Percentiles rank a stretch among this genome's conserved stretches.
These are phyloP conservation scores for Coniochaeta pulveracea DNA, from an alignment of 2,329 filamentous ascomycete species.

Conservation along the genomic window DNA sequence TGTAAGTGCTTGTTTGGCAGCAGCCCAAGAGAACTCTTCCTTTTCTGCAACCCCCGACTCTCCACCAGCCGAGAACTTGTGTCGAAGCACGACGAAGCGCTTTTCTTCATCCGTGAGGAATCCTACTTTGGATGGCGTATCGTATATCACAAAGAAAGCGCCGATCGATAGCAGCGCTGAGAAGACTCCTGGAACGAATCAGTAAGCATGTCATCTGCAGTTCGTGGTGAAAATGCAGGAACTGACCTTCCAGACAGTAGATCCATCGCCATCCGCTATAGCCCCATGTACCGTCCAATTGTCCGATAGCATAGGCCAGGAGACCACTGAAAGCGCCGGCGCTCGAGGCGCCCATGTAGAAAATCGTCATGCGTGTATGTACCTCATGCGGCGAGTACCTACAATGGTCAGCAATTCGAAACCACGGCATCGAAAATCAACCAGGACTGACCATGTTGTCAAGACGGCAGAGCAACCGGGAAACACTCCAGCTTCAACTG, in stretches of 20 bases:
- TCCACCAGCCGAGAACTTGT: no score
- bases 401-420: neutral
- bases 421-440: conserved; percentile 10
- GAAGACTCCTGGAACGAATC: no score
- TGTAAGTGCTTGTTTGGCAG: no score
- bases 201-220: no score
- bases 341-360: conserved; percentile 21
- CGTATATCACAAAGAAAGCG: no score
- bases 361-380: conserved; percentile 7
- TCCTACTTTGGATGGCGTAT: no score
- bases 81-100: no score
- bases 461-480: conserved; percentile 14
- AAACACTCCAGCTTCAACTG: conserved; percentile 14
- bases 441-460: conserved; percentile 12
- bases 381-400: neutral
- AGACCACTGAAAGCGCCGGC: conserved; percentile 24
- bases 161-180: no score
- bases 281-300: neutral
- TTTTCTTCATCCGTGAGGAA: no score
- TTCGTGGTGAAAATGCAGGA: no score
- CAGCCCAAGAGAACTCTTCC: no score
- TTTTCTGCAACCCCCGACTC: no score
- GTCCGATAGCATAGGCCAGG: conserved; percentile 23
- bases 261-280: conserved; percentile 1
- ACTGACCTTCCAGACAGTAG: conserved; percentile 12